Percentiles rank a stretch among this genome's conserved stretches.
phyloP scores from a whole-genome alignment of 805 yeast genomes.

The Candida palmyrensis region DNA sequence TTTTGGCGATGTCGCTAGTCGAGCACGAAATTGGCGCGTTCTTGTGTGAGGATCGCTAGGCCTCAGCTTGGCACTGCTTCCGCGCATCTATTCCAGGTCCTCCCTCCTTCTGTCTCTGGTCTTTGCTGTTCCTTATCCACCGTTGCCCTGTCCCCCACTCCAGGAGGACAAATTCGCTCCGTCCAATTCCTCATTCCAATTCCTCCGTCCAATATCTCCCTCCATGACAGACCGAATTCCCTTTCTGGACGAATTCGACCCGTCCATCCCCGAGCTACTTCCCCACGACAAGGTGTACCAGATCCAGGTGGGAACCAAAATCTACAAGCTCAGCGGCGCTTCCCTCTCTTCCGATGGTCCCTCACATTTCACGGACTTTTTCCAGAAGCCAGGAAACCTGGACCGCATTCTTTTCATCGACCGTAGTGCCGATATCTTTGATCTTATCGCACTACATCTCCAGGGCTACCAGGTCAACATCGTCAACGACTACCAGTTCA shows the following conservation, averaged over 20 bases:
- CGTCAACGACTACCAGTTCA: constrained; percentile 54
- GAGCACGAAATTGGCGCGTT: no score
- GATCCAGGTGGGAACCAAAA: constrained; percentile 61
- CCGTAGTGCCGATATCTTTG: constrained; percentile 66
- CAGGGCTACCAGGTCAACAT: constrained; percentile 74
- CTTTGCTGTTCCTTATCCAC: no score
- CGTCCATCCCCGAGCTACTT: constrained; percentile 45
- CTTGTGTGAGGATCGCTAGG: no score
- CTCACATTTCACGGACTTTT: constrained; percentile 77
- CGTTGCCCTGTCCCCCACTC: no score
- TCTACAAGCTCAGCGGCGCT: constrained; percentile 73
- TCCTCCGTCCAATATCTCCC: no score
- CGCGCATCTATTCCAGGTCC: no score
- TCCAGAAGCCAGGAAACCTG: constrained; percentile 35
- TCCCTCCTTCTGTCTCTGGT: no score
- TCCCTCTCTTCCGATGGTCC: constrained; percentile 85
- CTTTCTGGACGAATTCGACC: constrained; percentile 26
- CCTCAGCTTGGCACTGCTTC: no score
- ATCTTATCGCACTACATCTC: constrained; percentile 61
- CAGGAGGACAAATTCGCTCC: no score
- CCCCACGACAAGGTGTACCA: constrained; percentile 69
- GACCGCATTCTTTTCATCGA: constrained; percentile 58
- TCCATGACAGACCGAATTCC: no score
- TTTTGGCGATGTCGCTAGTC: no score
- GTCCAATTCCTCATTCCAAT: no score